Conservation (phyloP, 2,329 filamentous ascomycete species). For the Incumbomyces lentus region DNA sequence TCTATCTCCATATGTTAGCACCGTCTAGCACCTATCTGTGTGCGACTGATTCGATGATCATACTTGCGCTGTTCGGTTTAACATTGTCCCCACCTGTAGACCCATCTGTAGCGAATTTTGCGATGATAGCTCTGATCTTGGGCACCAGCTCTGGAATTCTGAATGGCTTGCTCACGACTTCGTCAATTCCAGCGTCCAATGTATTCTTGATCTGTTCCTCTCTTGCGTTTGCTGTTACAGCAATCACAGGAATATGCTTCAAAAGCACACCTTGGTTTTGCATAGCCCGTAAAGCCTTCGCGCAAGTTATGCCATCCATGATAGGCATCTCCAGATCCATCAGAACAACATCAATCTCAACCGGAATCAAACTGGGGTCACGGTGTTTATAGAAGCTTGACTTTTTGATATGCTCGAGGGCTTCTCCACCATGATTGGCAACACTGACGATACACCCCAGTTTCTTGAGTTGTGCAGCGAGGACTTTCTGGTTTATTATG, state of each 20-base stretch:
- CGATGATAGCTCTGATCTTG: slow-evolving; percentile 51
- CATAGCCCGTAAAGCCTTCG: slow-evolving; percentile 56
- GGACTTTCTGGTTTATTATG: slow-evolving; percentile 32
- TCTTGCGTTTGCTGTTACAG: slow-evolving; percentile 61
- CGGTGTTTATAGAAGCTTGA: slow-evolving; percentile 55
- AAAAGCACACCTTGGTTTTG: slow-evolving; percentile 44
- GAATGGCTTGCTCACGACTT: slow-evolving; percentile 72
- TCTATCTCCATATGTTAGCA: too few relatives aligned
- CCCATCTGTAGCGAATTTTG: slow-evolving; percentile 8
- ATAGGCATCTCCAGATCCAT: slow-evolving; percentile 81
- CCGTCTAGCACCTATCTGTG: too few relatives aligned
- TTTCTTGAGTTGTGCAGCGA: slow-evolving; percentile 28
- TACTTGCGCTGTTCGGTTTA: not conserved
- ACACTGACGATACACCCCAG: slow-evolving; percentile 28
- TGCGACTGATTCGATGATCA: not conserved
- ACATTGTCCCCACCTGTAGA: not conserved
- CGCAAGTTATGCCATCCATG: slow-evolving; percentile 71
- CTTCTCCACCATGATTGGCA: slow-evolving; percentile 33
- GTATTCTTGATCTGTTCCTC: slow-evolving; percentile 63
- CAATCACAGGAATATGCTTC: slow-evolving; percentile 25
- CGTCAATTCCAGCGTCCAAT: slow-evolving; percentile 63
- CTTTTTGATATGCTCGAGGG: slow-evolving; percentile 49
- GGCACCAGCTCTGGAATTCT: slow-evolving; percentile 60
- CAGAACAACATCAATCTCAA: slow-evolving; percentile 51
- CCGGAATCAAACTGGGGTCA: not conserved